Evolutionary conservation across 176 grass and related monocot species (phyloP).

Genomic region (Carex cristatella): DNA sequence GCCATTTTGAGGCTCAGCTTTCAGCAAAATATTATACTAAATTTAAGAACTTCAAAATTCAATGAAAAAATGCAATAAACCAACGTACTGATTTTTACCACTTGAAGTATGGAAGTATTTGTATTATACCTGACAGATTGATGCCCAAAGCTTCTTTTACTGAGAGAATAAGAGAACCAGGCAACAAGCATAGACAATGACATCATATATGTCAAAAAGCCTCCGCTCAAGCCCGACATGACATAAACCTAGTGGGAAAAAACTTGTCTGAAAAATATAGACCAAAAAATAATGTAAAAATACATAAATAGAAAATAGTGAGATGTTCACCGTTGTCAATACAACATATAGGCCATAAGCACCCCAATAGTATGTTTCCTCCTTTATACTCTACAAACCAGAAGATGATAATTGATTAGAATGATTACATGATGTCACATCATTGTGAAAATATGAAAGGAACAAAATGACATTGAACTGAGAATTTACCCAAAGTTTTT

Average conservation of each 20-base stretch:
- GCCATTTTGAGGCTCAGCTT: neutral
- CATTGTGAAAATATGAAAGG: slow-evolving; percentile 21
- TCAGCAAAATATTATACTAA: neutral
- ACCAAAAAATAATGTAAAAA: neutral
- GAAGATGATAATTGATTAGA: neutral
- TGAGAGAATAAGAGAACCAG: slow-evolving; percentile 44
- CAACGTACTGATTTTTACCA: neutral
- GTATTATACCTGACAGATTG: slow-evolving; percentile 55
- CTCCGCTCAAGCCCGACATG: slow-evolving; percentile 66
- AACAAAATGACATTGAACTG: slow-evolving; percentile 3
- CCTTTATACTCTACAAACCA: slow-evolving; percentile 46
- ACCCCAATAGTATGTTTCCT: slow-evolving; percentile 86
- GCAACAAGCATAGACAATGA: slow-evolving; percentile 79
- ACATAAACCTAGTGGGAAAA: slow-evolving; percentile 51
- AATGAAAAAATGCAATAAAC: neutral
- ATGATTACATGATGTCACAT: slow-evolving; percentile 22
- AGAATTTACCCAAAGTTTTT: slow-evolving; percentile 56
- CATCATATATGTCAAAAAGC: slow-evolving; percentile 86
- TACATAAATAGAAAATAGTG: slow-evolving; percentile 28
- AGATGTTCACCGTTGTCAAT: slow-evolving; percentile 64
- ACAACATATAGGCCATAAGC: slow-evolving; percentile 80
- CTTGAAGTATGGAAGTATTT: neutral
- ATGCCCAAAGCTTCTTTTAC: slow-evolving; percentile 34
- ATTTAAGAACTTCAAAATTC: neutral
- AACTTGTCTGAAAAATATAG: slow-evolving; percentile 4